Conservation (phyloP, 257 asterid species). For the Nicotiana attenuata region DNA sequence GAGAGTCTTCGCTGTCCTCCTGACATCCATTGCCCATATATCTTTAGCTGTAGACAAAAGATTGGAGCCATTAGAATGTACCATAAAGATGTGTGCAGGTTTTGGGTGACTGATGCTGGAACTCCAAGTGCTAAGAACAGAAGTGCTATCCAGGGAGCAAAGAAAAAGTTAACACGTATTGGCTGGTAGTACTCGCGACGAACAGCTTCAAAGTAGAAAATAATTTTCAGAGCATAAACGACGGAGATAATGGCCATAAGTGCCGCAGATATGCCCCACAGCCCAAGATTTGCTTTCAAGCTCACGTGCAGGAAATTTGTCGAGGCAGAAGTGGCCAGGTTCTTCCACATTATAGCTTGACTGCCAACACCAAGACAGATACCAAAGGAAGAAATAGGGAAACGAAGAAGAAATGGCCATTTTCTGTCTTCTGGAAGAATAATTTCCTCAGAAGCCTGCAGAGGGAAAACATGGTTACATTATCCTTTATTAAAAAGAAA, state of each 20-base stretch:
- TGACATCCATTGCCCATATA: slow-evolving; percentile 97
- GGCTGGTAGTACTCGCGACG: slow-evolving; percentile 95
- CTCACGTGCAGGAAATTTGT: slow-evolving; percentile 50
- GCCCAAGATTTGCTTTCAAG: slow-evolving; percentile 40
- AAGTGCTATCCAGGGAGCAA: slow-evolving; percentile 75
- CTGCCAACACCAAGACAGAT: slow-evolving; percentile 83
- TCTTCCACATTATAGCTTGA: slow-evolving; percentile 91
- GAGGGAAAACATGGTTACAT: too few relatives aligned
- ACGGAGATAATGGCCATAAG: slow-evolving; percentile 32
- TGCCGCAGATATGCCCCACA: slow-evolving; percentile 60
- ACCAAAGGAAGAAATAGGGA: slow-evolving; percentile 69
- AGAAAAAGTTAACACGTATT: slow-evolving; percentile 81
- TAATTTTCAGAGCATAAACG: slow-evolving; percentile 45
- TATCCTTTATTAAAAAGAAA: neutral
- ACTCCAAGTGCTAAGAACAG: slow-evolving; percentile 60
- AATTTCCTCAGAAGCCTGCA: slow-evolving; percentile 61
- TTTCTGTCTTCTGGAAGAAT: slow-evolving; percentile 64
- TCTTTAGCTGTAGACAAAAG: slow-evolving; percentile 58
- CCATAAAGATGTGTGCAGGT: slow-evolving; percentile 45
- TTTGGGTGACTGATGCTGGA: slow-evolving; percentile 40
- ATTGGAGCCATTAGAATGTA: slow-evolving; percentile 75
- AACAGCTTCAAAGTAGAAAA: slow-evolving; percentile 85
- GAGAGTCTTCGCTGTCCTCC: slow-evolving; percentile 86
- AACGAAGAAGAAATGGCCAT: slow-evolving; percentile 94
- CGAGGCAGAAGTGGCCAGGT: slow-evolving; percentile 50